Percentiles rank a stretch among this genome's conserved stretches.
Conservation (phyloP, 1,284 basidiomycete genomes). For the Vanrija humicola region DNA sequence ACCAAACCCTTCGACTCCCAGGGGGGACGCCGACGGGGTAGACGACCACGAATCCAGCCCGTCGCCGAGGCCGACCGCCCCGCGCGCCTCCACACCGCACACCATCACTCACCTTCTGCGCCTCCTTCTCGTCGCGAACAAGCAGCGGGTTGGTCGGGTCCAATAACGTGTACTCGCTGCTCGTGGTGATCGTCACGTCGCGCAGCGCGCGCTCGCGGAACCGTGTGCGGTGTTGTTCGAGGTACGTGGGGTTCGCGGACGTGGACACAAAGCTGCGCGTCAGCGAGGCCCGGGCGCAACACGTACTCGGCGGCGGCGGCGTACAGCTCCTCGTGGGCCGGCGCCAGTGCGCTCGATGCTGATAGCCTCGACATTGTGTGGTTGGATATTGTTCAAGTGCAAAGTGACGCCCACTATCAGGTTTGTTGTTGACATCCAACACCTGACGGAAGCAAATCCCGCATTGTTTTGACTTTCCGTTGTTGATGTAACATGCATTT, state of each 20-base stretch:
- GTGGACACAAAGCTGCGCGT: conserved; percentile 1
- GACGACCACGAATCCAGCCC: neutral
- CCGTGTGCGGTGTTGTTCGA: conserved; percentile 26
- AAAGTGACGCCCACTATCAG: neutral
- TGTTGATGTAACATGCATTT: neutral
- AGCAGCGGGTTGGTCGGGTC: conserved; percentile 43
- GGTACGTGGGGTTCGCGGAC: conserved; percentile 17
- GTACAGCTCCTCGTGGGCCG: conserved; percentile 6
- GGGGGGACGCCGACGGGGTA: no score
- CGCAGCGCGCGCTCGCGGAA: conserved; percentile 33
- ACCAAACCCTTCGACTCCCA: no score
- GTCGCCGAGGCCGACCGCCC: neutral
- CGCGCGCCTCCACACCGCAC: neutral
- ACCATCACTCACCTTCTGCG: conserved; percentile 33
- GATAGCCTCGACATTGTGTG: conserved; percentile 4
- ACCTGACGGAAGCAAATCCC: neutral
- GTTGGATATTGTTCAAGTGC: neutral
- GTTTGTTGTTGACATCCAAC: neutral
- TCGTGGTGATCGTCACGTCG: conserved; percentile 26
- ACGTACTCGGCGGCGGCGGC: neutral
- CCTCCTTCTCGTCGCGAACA: conserved; percentile 37
- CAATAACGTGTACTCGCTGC: conserved; percentile 5
- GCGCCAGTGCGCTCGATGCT: neutral
- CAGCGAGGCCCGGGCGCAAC: neutral
- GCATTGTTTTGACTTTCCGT: neutral